A percentile compares a stretch with the other conserved stretches of the same genome.
phyloP scores from a whole-genome alignment of 2,329 filamentous ascomycete species.

The Trichoderma sp. region DNA sequence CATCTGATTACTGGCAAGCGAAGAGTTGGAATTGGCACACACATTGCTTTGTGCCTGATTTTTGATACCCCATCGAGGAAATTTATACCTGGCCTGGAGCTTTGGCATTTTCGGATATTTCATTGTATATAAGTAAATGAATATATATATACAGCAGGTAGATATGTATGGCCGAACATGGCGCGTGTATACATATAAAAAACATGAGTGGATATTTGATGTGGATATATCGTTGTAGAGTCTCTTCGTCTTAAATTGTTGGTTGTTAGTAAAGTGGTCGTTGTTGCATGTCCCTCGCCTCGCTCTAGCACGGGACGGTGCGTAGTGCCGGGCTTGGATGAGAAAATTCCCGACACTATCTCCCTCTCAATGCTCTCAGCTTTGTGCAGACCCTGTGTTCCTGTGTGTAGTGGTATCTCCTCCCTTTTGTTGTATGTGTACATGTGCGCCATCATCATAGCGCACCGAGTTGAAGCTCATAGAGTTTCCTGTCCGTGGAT shows the following conservation, averaged over 20 bases:
- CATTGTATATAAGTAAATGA: constrained; percentile 26
- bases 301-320: not conserved
- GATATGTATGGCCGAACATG: not conserved
- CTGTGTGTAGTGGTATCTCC: not conserved
- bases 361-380: not conserved
- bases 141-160: constrained; percentile 19
- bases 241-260: not conserved
- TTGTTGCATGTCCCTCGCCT: not conserved
- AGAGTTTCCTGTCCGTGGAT: not conserved
- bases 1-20: not conserved
- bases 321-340: not conserved
- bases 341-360: not conserved
- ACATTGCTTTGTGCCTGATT: constrained; percentile 13
- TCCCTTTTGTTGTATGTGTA: not conserved
- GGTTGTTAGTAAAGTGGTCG: not conserved
- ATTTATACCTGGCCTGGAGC: constrained; percentile 22
- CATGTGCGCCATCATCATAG: not conserved
- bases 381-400: not conserved
- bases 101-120: constrained; percentile 23
- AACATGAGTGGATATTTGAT: not conserved
- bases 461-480: not conserved
- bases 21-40: constrained; percentile 18
- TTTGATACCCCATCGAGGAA: constrained; percentile 33
- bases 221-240: not conserved
- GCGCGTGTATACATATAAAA: not conserved